Conservation (phyloP, 1,139 yeast genomes). For the Pichia sp. region DNA sequence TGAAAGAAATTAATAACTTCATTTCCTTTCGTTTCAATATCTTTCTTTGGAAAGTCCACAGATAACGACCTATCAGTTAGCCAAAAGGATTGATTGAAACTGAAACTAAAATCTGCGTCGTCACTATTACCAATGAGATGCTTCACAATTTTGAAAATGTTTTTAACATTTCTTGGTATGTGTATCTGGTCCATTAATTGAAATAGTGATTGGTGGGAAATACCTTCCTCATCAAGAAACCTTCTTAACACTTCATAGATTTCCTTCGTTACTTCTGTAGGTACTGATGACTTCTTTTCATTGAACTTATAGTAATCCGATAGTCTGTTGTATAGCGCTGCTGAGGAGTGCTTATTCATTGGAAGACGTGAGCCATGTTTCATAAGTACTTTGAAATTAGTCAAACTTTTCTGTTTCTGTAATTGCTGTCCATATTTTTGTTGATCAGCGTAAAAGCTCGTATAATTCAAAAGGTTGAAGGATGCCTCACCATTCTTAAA, state of each 20-base stretch:
- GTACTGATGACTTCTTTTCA: not conserved
- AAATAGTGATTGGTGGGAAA: conserved; percentile 2
- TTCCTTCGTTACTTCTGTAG: conserved; percentile 8
- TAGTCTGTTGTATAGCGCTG: not conserved
- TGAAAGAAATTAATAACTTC: conserved; percentile 6
- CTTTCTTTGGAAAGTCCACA: not conserved
- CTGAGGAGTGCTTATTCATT: not conserved
- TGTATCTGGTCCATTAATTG: conserved; percentile 8
- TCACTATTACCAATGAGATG: conserved; percentile 44
- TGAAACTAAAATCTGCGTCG: conserved; percentile 5
- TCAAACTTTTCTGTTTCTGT: not conserved
- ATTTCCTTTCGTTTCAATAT: not conserved
- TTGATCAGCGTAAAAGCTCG: not conserved
- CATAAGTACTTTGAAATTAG: not conserved
- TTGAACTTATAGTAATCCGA: conserved; percentile 1
- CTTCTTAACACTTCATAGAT: conserved; percentile 9
- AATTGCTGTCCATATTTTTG: conserved; percentile 3
- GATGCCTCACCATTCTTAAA: conserved; percentile 19
- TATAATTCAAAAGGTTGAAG: conserved; percentile 6
- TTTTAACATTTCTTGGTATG: conserved; percentile 13
- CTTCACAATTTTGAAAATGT: conserved; percentile 12
- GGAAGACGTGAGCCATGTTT: not conserved
- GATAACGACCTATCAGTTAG: conserved; percentile 4
- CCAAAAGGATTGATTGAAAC: conserved; percentile 7
- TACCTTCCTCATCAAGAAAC: not conserved